phyloP scores from a whole-genome alignment of 495 filamentous ascomycete species.

The Massariosphaeria phaeospora region DNA sequence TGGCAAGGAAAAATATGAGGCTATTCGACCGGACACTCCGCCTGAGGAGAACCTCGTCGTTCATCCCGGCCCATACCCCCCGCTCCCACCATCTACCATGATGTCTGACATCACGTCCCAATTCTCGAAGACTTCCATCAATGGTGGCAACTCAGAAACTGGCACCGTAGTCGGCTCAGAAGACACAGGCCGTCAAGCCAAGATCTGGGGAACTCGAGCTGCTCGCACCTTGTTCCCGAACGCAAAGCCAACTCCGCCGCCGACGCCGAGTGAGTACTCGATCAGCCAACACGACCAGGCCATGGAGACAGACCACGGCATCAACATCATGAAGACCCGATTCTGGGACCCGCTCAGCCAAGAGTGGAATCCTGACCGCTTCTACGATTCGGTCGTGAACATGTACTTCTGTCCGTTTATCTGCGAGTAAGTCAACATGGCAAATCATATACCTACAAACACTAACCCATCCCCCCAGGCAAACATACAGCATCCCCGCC shows the following conservation, averaged over 20 bases:
- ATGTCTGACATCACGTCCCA: not conserved
- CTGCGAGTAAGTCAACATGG: constrained; percentile 35
- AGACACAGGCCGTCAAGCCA: not conserved
- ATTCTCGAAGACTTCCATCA: not conserved
- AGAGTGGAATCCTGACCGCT: constrained; percentile 34
- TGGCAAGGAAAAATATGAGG: not conserved
- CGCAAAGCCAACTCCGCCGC: constrained; percentile 25
- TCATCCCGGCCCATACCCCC: constrained; percentile 1
- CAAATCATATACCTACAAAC: not conserved
- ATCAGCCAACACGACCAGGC: constrained; percentile 9
- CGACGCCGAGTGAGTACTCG: constrained; percentile 7
- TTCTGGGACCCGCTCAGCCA: constrained; percentile 37
- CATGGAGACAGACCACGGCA: constrained; percentile 6
- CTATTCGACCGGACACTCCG: constrained; percentile 2
- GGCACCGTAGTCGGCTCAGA: too few relatives aligned
- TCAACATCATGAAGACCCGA: constrained; percentile 34
- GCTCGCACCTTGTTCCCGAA: constrained; percentile 24
- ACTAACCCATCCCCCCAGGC: constrained; percentile 14
- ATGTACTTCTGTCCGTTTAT: constrained; percentile 37
- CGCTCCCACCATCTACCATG: constrained; percentile 3
- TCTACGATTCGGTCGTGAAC: constrained; percentile 29
- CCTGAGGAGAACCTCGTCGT: not conserved
- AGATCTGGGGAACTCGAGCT: constrained; percentile 3
- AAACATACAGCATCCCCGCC: constrained; percentile 11
- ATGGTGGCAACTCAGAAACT: too few relatives aligned